Conservation (phyloP, 805 yeast genomes). For the Cyberlindnera mississippiensis region DNA sequence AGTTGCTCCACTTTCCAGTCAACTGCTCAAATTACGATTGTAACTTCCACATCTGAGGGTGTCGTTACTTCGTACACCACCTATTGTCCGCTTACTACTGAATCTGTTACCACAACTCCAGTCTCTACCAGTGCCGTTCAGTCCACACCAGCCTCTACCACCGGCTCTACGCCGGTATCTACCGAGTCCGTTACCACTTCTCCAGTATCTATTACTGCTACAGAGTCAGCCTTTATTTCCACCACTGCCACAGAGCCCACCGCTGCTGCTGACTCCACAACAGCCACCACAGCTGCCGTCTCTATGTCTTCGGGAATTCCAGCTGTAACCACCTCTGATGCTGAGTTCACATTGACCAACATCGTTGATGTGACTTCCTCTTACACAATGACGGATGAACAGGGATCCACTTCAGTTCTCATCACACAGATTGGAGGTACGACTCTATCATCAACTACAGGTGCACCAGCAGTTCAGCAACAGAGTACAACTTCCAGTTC, state of each 20-base stretch:
- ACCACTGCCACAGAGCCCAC: neutral
- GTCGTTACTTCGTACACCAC: conserved; percentile 5
- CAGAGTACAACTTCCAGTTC: neutral
- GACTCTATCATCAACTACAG: neutral
- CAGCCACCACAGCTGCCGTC: neutral
- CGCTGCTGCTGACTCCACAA: neutral
- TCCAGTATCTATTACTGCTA: conserved; percentile 7
- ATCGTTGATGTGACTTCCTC: conserved; percentile 17
- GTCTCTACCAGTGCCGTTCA: conserved; percentile 18
- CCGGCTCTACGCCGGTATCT: too few relatives aligned
- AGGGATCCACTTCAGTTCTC: neutral
- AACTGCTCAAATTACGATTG: conserved; percentile 24
- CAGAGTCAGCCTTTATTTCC: too few relatives aligned
- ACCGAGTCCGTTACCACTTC: conserved; percentile 1
- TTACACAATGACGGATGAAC: conserved; percentile 4
- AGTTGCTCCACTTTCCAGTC: conserved; percentile 25
- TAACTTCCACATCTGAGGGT: conserved; percentile 26
- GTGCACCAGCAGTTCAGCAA: neutral
- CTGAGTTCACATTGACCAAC: conserved; percentile 1
- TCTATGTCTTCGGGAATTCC: neutral
- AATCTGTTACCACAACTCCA: neutral
- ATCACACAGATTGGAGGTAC: neutral
- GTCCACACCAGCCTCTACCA: neutral
- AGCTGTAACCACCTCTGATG: neutral
- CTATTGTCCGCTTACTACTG: conserved; percentile 3